phyloP scores from a whole-genome alignment of 768 basidiomycete genomes.

The Hirschioporus abietinus region DNA sequence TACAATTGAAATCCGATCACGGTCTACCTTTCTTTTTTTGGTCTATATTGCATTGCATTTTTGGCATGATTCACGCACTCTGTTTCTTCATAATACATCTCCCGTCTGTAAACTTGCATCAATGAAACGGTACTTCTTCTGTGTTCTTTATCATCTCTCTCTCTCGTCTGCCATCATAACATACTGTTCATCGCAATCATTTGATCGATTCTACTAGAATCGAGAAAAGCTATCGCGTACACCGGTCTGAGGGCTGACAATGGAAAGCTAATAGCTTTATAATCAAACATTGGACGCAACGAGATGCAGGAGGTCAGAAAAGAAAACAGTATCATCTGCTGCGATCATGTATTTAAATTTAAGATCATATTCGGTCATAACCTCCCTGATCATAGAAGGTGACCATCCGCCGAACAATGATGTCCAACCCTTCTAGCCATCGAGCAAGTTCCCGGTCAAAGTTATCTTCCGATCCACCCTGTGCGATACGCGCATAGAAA shows the following conservation, averaged over 20 bases:
- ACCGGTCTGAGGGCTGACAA: too few relatives aligned
- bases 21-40: background rate
- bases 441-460: constrained; percentile 48
- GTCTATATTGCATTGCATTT: background rate
- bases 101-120: background rate
- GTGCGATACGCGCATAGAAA: constrained; percentile 58
- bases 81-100: background rate
- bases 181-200: background rate
- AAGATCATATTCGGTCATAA: constrained; percentile 45
- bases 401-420: constrained; percentile 44
- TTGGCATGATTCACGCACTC: background rate
- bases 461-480: constrained; percentile 50
- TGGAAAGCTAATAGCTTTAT: too few relatives aligned
- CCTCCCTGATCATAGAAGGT: constrained; percentile 50
- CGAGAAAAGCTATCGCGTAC: too few relatives aligned
- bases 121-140: background rate
- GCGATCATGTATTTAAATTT: background rate
- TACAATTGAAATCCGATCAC: background rate
- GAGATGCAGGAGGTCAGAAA: too few relatives aligned
- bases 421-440: constrained; percentile 59
- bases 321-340: too few relatives aligned
- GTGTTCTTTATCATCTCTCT: background rate
- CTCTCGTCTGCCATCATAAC: background rate
- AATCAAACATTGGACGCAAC: too few relatives aligned
- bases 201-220: background rate